Percentiles rank a stretch among this genome's conserved stretches.
phyloP scores from a whole-genome alignment of 768 basidiomycete species.

The Udeniomyces megalosporus region DNA sequence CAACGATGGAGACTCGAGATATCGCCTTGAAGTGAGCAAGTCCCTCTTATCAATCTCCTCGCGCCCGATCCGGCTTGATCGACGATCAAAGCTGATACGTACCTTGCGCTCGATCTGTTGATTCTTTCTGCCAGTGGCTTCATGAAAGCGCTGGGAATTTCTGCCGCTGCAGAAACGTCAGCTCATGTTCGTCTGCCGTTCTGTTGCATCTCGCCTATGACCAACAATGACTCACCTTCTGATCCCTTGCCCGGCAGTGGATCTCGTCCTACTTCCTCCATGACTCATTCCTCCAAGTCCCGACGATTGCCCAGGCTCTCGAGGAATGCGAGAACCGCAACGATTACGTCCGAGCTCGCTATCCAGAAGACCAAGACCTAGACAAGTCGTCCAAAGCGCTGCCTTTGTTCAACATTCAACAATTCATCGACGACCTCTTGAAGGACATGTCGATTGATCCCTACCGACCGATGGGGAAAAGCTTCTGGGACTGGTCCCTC shows the following conservation, averaged over 20 bases:
- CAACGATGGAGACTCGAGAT: neutral
- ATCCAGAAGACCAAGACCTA: no score
- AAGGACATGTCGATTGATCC: neutral
- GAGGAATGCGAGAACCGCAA: neutral
- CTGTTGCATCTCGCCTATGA: neutral
- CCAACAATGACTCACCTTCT: neutral
- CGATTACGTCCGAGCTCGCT: neutral
- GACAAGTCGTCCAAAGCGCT: neutral
- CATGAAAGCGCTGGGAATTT: neutral
- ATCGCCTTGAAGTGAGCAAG: neutral
- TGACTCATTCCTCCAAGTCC: neutral
- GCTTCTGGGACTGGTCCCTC: no score
- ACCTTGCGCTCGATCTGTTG: neutral
- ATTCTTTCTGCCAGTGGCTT: neutral
- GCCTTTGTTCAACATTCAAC: neutral
- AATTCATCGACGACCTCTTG: neutral
- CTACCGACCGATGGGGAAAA: neutral
- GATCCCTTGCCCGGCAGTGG: neutral
- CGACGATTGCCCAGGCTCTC: neutral
- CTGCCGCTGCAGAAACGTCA: neutral
- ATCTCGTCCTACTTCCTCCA: neutral
- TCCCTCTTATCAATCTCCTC: no score
- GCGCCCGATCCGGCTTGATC: neutral
- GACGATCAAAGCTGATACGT: neutral
- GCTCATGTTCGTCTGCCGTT: neutral